phyloP scores from a whole-genome alignment of 192 early-diverging fungal species.

The Chytriomyces sp. region DNA sequence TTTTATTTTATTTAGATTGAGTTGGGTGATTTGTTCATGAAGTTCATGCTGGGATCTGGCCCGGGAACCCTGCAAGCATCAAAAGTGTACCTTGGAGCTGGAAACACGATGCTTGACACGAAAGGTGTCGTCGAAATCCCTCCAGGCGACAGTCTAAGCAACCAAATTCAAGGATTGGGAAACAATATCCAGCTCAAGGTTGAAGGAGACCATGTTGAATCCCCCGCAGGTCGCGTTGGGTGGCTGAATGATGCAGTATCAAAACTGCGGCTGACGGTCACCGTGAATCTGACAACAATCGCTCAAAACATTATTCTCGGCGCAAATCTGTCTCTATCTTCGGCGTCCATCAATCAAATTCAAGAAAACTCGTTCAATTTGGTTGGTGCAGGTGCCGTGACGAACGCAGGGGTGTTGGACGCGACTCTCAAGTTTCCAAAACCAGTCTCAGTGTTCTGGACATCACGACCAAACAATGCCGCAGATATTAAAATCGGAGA shows the following conservation, averaged over 20 bases:
- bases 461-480: slow-evolving; percentile 24
- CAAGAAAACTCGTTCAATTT: slow-evolving; percentile 3
- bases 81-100: not conserved
- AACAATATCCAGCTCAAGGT: slow-evolving; percentile 4
- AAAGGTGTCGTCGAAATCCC: slow-evolving; percentile 8
- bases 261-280: slow-evolving; percentile 7
- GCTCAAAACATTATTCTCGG: slow-evolving; percentile 9
- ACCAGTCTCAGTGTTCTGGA: slow-evolving; percentile 41
- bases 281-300: slow-evolving; percentile 15
- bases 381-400: slow-evolving; percentile 21
- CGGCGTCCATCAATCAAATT: slow-evolving; percentile 3
- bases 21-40: slow-evolving; percentile 18
- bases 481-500: slow-evolving; percentile 24
- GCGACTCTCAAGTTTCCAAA: slow-evolving; percentile 36
- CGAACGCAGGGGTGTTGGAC: slow-evolving; percentile 37
- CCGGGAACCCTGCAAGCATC: slow-evolving; percentile 2
- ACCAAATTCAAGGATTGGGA: not conserved
- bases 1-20: not conserved
- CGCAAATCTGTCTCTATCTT: slow-evolving; percentile 1
- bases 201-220: slow-evolving; percentile 19
- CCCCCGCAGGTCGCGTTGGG: not conserved
- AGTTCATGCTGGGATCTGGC: slow-evolving; percentile 11
- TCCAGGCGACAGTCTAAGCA: not conserved
- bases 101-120: slow-evolving; percentile 1
- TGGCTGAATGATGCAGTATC: slow-evolving; percentile 19